Evolutionary conservation across 176 grass and related monocot genomes (phyloP), one percentile per base, ranked within the genome.

Genomic region (Areca catechu): DNA sequence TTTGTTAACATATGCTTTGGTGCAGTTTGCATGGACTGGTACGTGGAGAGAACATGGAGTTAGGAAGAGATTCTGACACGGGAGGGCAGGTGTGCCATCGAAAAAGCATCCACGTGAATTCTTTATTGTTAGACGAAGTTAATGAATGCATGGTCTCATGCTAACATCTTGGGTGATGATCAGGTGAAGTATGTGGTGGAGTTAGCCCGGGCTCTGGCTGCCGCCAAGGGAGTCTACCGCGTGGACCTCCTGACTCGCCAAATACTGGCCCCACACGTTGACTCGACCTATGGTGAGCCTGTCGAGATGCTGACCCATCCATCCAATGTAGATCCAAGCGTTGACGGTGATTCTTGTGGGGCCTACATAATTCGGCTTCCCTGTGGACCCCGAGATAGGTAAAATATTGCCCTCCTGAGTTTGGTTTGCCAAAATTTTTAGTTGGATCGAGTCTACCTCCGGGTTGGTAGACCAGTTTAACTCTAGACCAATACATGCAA

Each of bases 151-250:
- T 43, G 34, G 0, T 43, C 34, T 12, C 4, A 14, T 43, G 1
- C 34, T 43, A 43, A 43, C 34, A 3, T 43, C 34, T 3, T 43
- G 0, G 10, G 34, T 43, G 34, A 43, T 14, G 34, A 43, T 14
- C 77, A 96, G 92, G 92, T 96, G 25, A 96, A 91, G 62, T 97
- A 97, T 28, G 93, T 97, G 56, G 93, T 97, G 60, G 86, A 97
- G 72, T 69, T 97, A 58, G 92, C 92, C 0, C 77, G 92, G 0
- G 87, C 93, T 0, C 77, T 97, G 22, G 93, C 93, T 19, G 83
- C 93, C 22, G 85, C 93, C 21, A 53, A 86, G 1, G 93, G 93
- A 0, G 81, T 91, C 54, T 85, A 72, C 48, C 83, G 86, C 12
- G 92, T 97, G 1, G 87, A 97, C 74, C 83, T 97, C 0, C 57